Base-by-base conservation (phyloP, 108 stramenopile genomes). In the Nitzschia palea region DNA sequence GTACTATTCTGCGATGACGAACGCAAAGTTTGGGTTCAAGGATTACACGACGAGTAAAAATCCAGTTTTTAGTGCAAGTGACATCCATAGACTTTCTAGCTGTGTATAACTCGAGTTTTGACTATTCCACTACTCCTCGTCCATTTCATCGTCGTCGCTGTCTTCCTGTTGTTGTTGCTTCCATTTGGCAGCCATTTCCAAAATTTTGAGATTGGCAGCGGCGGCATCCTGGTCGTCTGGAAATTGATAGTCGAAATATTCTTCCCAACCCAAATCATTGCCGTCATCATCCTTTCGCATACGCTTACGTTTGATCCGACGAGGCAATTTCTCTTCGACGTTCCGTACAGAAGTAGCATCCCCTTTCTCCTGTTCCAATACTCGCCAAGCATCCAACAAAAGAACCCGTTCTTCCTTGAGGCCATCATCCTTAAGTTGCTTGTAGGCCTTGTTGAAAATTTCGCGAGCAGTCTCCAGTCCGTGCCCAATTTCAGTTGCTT, bases 241-340 rank as follows among this genome's bases (percentile, higher is more conserved):
- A 78, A 99, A 99, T 78, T 91, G 86, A 74, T 97, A 99, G 63
- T 98, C 98, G 66, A 95, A 97, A 79, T 96, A 98, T 65, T 98
- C 98, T 76, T 99, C 98, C 96, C 95, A 96, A 20, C 95, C 96
- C 26, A 91, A 61, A 72, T 96, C 95, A 31, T 88, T 89, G 62
- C 80, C 89, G 35, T 82, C 72, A 9, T 84, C 87, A 48, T 96
- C 95, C 17, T 83, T 85, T 37, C 87, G 74, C 94, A 96, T 94
- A 10, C 98, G 87, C 76, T 93, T 91, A 65, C 91, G 80, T 80
- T 99, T 97, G 77, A 98, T 80, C 30, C 93, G 84, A 45, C 93
- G 83, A 23, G 97, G 98, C 83, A 97, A 69, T 81, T 82, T 90
- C 34, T 69, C 65, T 74, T 97, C 93, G 35, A 97, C 97, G 34